phyloP scores from a whole-genome alignment of 495 filamentous ascomycete genomes.

The Astrothelium macrocarpum region DNA sequence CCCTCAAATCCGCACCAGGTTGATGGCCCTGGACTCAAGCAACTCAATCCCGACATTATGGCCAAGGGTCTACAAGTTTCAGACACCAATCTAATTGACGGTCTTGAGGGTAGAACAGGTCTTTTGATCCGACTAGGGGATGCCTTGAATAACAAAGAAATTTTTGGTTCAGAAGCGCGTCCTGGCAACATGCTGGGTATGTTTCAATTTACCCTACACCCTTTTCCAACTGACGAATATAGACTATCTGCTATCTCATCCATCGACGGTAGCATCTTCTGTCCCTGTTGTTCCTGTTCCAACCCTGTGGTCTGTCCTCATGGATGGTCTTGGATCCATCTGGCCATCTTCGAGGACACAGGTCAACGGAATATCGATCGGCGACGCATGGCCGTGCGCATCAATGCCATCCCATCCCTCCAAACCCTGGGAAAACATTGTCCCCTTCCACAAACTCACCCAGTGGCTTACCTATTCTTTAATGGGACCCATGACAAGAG shows the following conservation, averaged over 20 bases:
- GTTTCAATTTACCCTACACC: constrained; percentile 18
- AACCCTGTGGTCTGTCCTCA: constrained; percentile 80
- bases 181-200: constrained; percentile 94
- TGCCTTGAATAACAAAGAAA: constrained; percentile 70
- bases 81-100: constrained; percentile 71
- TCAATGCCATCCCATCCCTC: constrained; percentile 69
- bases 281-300: constrained; percentile 83
- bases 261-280: constrained; percentile 75
- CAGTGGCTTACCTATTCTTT: constrained; percentile 87
- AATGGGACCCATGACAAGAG: constrained; percentile 73
- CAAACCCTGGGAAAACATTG: constrained; percentile 82
- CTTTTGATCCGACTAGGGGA: constrained; percentile 66
- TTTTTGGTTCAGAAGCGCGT: constrained; percentile 75
- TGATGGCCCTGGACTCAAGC: constrained; percentile 70
- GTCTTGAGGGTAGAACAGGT: constrained; percentile 75
- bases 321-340: constrained; percentile 76
- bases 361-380: constrained; percentile 79
- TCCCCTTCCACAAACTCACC: constrained; percentile 88
- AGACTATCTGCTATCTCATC: constrained; percentile 92
- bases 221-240: constrained; percentile 14
- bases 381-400: constrained; percentile 89
- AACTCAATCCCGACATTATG: constrained; percentile 63
- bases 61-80: constrained; percentile 75
- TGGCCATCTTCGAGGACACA: constrained; percentile 86
- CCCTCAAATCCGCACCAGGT: constrained; percentile 75